Conservation (phyloP, 495 filamentous ascomycete genomes). For the Neurospora sp. region DNA sequence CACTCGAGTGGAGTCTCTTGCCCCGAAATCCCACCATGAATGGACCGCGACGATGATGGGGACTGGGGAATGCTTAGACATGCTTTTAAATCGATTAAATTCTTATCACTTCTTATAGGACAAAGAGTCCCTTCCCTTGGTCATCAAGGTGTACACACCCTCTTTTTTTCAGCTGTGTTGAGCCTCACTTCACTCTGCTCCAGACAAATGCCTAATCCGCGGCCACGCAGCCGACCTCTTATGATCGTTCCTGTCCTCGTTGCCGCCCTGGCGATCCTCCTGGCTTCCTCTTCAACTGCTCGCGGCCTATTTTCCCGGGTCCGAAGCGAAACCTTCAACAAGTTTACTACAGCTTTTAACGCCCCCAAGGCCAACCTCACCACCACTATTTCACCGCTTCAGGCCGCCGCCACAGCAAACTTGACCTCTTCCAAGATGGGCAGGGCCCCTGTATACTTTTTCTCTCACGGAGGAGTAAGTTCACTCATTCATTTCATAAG, state of each 20-base stretch:
- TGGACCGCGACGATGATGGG: not conserved
- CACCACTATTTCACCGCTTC: not conserved
- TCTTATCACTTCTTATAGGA: not conserved
- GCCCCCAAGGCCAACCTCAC: not conserved
- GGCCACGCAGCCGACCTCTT: not conserved
- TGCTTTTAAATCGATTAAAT: not conserved
- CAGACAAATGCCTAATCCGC: not conserved
- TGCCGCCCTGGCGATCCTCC: not conserved
- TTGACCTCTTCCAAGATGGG: slow-evolving; percentile 14
- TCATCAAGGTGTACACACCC: not conserved
- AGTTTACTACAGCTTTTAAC: not conserved
- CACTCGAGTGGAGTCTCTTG: not conserved
- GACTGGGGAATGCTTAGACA: not conserved
- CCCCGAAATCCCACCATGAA: not conserved
- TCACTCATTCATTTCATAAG: not conserved
- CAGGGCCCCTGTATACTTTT: slow-evolving; percentile 60
- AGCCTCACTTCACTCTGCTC: not conserved
- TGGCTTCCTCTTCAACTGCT: not conserved
- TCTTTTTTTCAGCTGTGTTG: not conserved
- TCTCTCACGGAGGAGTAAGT: slow-evolving; percentile 69
- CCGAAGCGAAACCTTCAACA: not conserved
- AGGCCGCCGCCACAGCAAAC: not conserved
- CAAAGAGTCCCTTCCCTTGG: not conserved
- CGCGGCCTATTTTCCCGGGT: not conserved
- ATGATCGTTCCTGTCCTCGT: not conserved